phyloP scores from a whole-genome alignment of 2,329 filamentous ascomycete genomes.

The Neocatenulostroma microsporum region DNA sequence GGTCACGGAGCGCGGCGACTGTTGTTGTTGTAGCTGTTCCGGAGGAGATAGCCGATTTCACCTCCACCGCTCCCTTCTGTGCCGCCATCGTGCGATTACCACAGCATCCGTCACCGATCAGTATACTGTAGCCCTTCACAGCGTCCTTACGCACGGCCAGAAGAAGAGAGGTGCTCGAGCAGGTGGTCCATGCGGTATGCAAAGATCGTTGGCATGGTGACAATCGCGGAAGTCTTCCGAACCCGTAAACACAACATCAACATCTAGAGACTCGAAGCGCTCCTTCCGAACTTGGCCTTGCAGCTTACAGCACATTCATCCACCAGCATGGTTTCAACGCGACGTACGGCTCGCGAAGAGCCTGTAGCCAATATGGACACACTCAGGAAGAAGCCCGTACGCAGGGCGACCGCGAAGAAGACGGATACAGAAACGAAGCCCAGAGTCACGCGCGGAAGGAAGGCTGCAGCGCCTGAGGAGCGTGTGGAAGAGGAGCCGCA shows the following conservation, averaged over 20 bases:
- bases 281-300: neutral
- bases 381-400: slow-evolving; percentile 29
- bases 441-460: slow-evolving; percentile 6
- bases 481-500: neutral
- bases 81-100: no score
- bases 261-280: slow-evolving; percentile 1
- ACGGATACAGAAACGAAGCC: slow-evolving; percentile 9
- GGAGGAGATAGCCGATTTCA: slow-evolving; percentile 6
- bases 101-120: no score
- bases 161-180: no score
- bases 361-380: slow-evolving; percentile 13
- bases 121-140: no score
- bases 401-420: slow-evolving; percentile 23
- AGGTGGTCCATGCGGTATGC: no score
- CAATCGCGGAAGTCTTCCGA: no score
- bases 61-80: neutral
- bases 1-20: neutral
- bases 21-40: slow-evolving; percentile 3
- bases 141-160: no score
- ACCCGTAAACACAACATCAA: no score
- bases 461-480: slow-evolving; percentile 1
- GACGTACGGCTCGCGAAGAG: slow-evolving; percentile 22
- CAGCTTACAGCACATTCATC: slow-evolving; percentile 1
- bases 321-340: slow-evolving; percentile 29
- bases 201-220: no score